Percentiles rank a stretch among this genome's conserved stretches.
Evolutionary conservation across 345 rosid species (phyloP).

Genomic region (Lenwebbia sp.): DNA sequence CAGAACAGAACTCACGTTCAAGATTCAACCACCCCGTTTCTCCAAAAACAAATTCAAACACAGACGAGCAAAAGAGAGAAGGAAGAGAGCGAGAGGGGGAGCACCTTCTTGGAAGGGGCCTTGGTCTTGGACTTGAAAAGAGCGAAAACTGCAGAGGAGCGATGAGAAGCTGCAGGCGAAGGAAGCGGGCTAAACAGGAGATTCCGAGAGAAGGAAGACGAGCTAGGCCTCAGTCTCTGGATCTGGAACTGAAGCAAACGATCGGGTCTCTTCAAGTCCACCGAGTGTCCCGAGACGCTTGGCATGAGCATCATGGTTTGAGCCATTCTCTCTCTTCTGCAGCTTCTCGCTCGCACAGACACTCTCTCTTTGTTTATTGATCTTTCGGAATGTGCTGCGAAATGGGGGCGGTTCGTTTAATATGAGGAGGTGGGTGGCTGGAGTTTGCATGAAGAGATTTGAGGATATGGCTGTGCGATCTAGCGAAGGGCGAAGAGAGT

Average conservation of each 20-base stretch:
- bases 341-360: not conserved
- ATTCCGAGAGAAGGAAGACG: conserved; percentile 25
- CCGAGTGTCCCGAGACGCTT: conserved; percentile 39
- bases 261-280: conserved; percentile 28
- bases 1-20: not conserved
- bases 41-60: not conserved
- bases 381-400: not conserved
- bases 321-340: conserved; percentile 28
- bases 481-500: conserved; percentile 31
- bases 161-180: conserved; percentile 13
- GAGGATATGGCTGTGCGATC: conserved; percentile 36
- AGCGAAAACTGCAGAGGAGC: conserved; percentile 39
- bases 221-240: conserved; percentile 31
- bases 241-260: conserved; percentile 41
- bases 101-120: conserved; percentile 65
- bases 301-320: conserved; percentile 78
- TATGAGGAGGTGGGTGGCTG: not conserved
- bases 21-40: not conserved
- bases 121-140: conserved; percentile 81
- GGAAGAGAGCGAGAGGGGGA: not conserved
- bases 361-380: not conserved
- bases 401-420: not conserved
- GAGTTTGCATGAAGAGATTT: not conserved
- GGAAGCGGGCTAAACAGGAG: conserved; percentile 23
- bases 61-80: not conserved